Percentiles rank a stretch among this genome's conserved stretches.
These are phyloP conservation scores for Azolla pinnata DNA, from an alignment of 75 land plant genomes.

Conservation along the genomic window DNA sequence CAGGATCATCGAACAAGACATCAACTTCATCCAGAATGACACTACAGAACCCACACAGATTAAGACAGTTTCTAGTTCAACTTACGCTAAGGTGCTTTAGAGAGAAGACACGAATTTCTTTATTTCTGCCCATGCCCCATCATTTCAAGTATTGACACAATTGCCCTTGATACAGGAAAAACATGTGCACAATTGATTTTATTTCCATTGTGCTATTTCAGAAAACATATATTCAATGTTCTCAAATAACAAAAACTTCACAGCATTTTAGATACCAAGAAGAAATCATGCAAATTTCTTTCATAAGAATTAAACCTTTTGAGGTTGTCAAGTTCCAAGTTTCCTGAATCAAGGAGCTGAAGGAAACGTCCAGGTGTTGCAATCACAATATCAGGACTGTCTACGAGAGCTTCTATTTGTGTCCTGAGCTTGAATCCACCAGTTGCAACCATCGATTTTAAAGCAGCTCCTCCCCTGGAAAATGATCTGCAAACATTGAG, in stretches of 20 bases:
- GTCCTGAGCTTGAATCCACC: constrained; percentile 93
- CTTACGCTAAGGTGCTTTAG: too few species aligned
- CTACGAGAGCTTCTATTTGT: constrained; percentile 63
- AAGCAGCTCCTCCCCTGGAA: constrained; percentile 67
- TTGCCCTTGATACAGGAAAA: too few species aligned
- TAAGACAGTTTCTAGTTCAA: too few species aligned
- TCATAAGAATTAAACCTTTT: constrained; percentile 52
- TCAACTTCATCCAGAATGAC: constrained; percentile 93
- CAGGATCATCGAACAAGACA: constrained; percentile 78
- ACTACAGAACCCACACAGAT: constrained; percentile 29
- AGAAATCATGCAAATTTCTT: not conserved
- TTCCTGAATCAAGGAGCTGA: constrained; percentile 55
- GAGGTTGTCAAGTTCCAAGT: constrained; percentile 50
- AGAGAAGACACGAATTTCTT: too few species aligned
- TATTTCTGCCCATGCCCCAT: too few species aligned
- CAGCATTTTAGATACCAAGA: not conserved
- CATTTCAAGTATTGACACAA: too few species aligned
- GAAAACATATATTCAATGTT: too few species aligned
- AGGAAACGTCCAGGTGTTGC: constrained; percentile 95
- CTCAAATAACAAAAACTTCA: not conserved
- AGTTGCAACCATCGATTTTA: constrained; percentile 88
- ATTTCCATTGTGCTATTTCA: too few species aligned
- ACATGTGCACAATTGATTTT: not conserved
- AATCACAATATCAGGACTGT: constrained; percentile 73
- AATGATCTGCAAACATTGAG: constrained; percentile 66